A percentile compares a stretch with the other conserved stretches of the same genome.
Conservation (phyloP, 257 asterid species). For the Echium plantagineum region DNA sequence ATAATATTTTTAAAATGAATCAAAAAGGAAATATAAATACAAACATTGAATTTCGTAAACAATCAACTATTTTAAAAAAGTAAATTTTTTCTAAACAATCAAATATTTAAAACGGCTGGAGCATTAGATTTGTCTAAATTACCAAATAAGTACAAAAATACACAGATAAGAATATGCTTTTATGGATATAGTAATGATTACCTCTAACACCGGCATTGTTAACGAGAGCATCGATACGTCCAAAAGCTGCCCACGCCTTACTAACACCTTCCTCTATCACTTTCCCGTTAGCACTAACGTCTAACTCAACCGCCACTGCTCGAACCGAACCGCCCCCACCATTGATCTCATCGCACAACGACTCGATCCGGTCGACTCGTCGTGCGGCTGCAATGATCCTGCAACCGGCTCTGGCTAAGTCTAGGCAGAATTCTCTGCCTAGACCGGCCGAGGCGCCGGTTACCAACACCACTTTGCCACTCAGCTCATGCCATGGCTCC, state of each 20-base stretch:
- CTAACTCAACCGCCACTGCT: conserved; percentile 42
- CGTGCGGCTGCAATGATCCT: conserved; percentile 43
- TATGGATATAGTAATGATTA: too few species aligned
- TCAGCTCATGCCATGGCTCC: conserved; percentile 13
- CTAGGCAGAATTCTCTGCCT: conserved; percentile 33
- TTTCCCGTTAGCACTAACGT: conserved; percentile 24
- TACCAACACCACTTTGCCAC: conserved; percentile 32
- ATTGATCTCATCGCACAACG: conserved; percentile 34
- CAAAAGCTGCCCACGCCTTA: conserved; percentile 49
- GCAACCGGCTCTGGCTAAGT: conserved; percentile 38
- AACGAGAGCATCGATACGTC: conserved; percentile 34
- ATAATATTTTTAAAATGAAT: too few species aligned
- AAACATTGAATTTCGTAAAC: too few species aligned
- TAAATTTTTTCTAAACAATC: too few species aligned
- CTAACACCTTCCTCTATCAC: conserved; percentile 23
- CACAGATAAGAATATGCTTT: too few species aligned
- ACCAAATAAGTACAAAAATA: too few species aligned
- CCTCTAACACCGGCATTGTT: conserved; percentile 56
- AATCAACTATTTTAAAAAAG: too few species aligned
- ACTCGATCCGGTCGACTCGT: conserved; percentile 27
- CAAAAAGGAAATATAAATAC: too few species aligned
- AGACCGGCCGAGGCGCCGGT: conserved; percentile 47
- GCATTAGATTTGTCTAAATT: too few species aligned
- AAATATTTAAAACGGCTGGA: too few species aligned
- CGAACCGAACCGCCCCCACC: neutral